Conservation (phyloP, 1,139 yeast species). For the Cylindricascospora bacillispora region DNA sequence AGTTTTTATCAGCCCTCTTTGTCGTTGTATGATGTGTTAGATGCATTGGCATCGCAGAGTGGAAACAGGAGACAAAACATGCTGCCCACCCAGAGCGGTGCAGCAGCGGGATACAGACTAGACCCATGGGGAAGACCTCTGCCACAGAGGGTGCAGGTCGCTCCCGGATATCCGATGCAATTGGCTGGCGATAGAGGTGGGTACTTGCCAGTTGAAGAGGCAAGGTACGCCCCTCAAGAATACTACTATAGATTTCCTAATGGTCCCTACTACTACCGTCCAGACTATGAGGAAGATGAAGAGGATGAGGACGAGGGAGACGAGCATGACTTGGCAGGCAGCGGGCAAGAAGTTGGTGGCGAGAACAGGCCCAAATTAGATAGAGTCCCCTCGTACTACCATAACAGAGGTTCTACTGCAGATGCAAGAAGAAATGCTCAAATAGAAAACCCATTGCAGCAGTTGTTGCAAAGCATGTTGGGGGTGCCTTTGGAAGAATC, state of each 20-base stretch:
- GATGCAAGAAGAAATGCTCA: conserved; percentile 2
- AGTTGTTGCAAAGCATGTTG: too few species aligned
- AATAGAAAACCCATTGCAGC: too few species aligned
- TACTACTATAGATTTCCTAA: conserved; percentile 9
- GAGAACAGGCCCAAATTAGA: conserved; percentile 2
- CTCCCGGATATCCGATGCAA: background rate
- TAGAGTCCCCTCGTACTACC: conserved; percentile 8
- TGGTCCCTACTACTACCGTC: conserved; percentile 15
- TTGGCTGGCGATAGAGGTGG: background rate
- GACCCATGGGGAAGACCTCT: conserved; percentile 1
- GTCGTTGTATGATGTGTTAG: conserved; percentile 20
- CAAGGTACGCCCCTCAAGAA: conserved; percentile 6
- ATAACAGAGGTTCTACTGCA: conserved; percentile 5
- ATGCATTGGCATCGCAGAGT: conserved; percentile 17
- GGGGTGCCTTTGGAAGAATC: too few species aligned
- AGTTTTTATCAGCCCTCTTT: conserved; percentile 23
- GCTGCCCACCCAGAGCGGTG: conserved; percentile 3
- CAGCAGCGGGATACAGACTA: conserved; percentile 4
- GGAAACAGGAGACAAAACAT: conserved; percentile 7
- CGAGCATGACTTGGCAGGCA: conserved; percentile 6
- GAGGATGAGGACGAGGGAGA: conserved; percentile 11
- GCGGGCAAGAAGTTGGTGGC: conserved; percentile 5
- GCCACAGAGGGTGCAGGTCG: background rate
- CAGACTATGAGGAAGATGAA: conserved; percentile 11
- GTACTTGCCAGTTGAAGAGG: conserved; percentile 2